Evolutionary conservation across 306 rosid species (phyloP), one percentile per base, ranked within the genome.

Genomic region (Cicer chorassanicum): DNA sequence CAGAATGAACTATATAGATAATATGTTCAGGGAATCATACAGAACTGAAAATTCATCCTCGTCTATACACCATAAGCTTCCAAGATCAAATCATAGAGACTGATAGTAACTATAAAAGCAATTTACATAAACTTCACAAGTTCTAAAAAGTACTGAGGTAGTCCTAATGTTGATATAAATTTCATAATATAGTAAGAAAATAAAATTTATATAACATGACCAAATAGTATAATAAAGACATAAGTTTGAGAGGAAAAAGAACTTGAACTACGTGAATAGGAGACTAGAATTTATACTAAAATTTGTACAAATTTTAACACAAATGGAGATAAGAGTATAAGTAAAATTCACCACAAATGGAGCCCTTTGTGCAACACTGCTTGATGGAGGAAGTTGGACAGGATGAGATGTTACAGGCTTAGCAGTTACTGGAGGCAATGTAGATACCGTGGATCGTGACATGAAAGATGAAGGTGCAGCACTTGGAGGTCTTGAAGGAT

Each of bases 381-480:
- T 67, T 8, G 82, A 74, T 8, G 90, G 93, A 86, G 93, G 90
- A 77, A 64, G 90, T 76, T 86, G 93, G 59, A 85, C 80, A 76
- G 82, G 73, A 76, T 77, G 81, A n/a, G 93, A 80, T 16, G 85
- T 72, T 68, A 77, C 78, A 61, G 91, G 89, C 83, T 82, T 92
- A 15, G 83, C 74, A 75, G 93, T 68, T 75, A 69, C 85, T 42
- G 95, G 83, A 78, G 91, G 95, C 77, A 87, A 56, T n/a, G 86
- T 63, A 36, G 93, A 76, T 50, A 84, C 34, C 3, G 86, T 54
- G 45, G 93, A 56, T 24, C 80, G 87, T 55, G 92, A 9, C 74
- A 82, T 65, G 63, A 83, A 88, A 79, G 88, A 73, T 71, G 85
- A 73, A 59, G 84, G 49, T 61, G 88, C 70, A 72, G 82, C 34